phyloP scores from a whole-genome alignment of 2,329 filamentous ascomycete genomes.

The Curvularia eragrostidis region DNA sequence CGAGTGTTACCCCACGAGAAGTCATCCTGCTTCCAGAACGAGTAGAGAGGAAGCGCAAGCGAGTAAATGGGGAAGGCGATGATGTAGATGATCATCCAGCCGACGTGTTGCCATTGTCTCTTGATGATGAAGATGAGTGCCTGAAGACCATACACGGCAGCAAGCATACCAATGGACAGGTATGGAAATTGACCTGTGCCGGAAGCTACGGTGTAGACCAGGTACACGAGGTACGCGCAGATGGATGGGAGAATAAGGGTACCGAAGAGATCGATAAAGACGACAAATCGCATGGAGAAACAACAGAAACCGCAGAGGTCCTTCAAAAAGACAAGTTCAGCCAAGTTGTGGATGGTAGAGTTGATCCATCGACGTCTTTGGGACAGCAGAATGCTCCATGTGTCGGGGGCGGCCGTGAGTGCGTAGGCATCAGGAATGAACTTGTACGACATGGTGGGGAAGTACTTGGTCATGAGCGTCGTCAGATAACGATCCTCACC shows the following conservation, averaged over 20 bases:
- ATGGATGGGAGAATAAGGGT: constrained; percentile 92
- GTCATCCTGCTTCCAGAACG: constrained; percentile 99
- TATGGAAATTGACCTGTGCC: constrained; percentile 77
- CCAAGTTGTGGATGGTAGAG: constrained; percentile 95
- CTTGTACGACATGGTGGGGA: constrained; percentile 94
- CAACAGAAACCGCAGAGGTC: constrained; percentile 99
- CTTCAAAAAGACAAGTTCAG: constrained; percentile 85
- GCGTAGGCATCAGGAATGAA: constrained; percentile 94
- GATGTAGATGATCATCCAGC: constrained; percentile 99
- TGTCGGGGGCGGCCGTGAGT: constrained; percentile 90
- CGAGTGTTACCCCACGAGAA: constrained; percentile 99
- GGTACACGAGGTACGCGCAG: constrained; percentile 82
- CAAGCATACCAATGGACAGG: constrained; percentile 88
- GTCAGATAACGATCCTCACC: constrained; percentile 98
- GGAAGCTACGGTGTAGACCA: constrained; percentile 80
- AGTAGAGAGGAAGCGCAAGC: constrained; percentile 89
- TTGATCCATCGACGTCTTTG: constrained; percentile 99
- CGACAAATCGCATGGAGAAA: constrained; percentile 97
- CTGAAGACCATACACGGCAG: constrained; percentile 92
- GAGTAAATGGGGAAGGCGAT: constrained; percentile 95
- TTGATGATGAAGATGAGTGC: constrained; percentile 96
- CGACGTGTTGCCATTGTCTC: constrained; percentile 96
- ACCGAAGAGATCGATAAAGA: constrained; percentile 91
- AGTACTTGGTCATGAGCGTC: constrained; percentile 97
- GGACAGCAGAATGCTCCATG: constrained; percentile 93